phyloP scores from a whole-genome alignment of 179 eudicot species.

The Corrigiola litoralis region DNA sequence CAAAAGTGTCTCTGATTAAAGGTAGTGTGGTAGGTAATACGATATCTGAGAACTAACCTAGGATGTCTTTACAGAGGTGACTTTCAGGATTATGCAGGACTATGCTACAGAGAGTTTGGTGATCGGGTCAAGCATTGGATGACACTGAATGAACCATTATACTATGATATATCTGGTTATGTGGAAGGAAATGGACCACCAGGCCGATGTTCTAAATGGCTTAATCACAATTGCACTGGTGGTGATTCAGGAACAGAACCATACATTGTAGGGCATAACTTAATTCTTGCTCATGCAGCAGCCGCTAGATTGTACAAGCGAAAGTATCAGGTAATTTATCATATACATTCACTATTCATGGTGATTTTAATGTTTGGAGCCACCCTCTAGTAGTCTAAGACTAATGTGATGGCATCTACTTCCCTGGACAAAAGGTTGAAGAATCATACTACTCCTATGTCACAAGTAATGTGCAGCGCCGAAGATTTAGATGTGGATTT shows the following conservation, averaged over 20 bases:
- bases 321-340: constrained; percentile 17
- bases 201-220: constrained; percentile 42
- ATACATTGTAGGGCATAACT: constrained; percentile 24
- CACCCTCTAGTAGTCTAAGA: too few relatives aligned
- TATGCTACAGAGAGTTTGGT: constrained; percentile 51
- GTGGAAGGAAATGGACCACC: constrained; percentile 37
- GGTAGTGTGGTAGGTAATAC: too few relatives aligned
- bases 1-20: too few relatives aligned
- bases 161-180: constrained; percentile 22
- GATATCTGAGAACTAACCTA: neutral
- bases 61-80: constrained; percentile 31
- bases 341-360: neutral
- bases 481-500: neutral
- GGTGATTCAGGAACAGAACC: constrained; percentile 37
- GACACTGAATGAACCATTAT: constrained; percentile 43
- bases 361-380: too few relatives aligned
- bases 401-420: too few relatives aligned
- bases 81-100: constrained; percentile 39
- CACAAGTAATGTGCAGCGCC: neutral
- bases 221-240: constrained; percentile 24
- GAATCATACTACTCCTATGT: too few relatives aligned
- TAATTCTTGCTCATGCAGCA: constrained; percentile 27
- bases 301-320: constrained; percentile 24
- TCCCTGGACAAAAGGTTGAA: too few relatives aligned
- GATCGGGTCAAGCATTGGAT: constrained; percentile 52